Evolutionary conservation across 148 eudicot genomes (phyloP).

Genomic region (Chenopodium album): DNA sequence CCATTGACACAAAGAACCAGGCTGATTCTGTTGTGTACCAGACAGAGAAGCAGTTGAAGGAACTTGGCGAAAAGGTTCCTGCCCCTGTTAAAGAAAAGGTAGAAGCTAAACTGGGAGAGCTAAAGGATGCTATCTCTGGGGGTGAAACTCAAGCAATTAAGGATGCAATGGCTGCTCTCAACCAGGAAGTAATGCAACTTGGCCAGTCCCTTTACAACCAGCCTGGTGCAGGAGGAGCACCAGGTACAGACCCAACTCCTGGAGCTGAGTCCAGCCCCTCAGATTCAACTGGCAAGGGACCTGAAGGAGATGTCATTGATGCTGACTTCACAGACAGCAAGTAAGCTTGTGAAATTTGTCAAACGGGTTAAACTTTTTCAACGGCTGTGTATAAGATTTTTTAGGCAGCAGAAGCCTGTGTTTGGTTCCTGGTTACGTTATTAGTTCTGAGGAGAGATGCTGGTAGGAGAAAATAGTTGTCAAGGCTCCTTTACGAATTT

Average conservation of each 20-base stretch:
- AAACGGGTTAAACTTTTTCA: not conserved
- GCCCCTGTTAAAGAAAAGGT: constrained; percentile 84
- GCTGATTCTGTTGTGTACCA: constrained; percentile 93
- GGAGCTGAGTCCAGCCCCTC: constrained; percentile 57
- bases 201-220: constrained; percentile 92
- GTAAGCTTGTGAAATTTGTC: constrained; percentile 31
- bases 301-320: constrained; percentile 96
- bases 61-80: constrained; percentile 92
- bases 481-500: constrained; percentile 18
- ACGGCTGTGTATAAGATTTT: constrained; percentile 31
- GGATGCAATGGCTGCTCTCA: constrained; percentile 86
- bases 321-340: constrained; percentile 94
- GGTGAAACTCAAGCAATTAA: constrained; percentile 75
- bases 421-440: constrained; percentile 7
- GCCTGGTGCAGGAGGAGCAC: constrained; percentile 55
- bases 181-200: constrained; percentile 94
- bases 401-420: constrained; percentile 7
- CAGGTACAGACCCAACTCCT: constrained; percentile 65
- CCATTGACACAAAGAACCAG: constrained; percentile 93
- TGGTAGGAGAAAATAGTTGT: constrained; percentile 21
- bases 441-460: constrained; percentile 17
- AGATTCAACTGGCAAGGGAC: constrained; percentile 63
- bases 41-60: constrained; percentile 88
- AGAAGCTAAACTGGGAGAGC: constrained; percentile 80
- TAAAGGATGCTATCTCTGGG: constrained; percentile 70